These are phyloP conservation scores for Trifolium repens DNA, from an alignment of 306 rosid genomes.

Conservation along the genomic window DNA sequence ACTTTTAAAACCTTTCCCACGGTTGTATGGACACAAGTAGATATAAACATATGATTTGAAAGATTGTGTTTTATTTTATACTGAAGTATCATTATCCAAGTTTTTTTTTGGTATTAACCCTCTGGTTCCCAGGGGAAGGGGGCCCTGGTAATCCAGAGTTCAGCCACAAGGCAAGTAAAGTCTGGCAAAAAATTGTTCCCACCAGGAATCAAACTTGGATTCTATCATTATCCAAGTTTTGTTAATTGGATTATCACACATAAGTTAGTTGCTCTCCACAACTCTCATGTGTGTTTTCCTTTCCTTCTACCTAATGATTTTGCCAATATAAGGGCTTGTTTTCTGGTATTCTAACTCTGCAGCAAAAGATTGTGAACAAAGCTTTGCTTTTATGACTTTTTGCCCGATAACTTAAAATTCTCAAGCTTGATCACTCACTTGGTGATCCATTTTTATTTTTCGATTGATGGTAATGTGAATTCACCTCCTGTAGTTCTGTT, in stretches of 20 bases:
- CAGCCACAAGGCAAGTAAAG: too few species aligned
- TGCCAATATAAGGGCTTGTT: constrained; percentile 30
- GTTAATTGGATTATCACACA: neutral
- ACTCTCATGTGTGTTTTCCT: neutral
- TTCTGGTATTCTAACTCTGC: constrained; percentile 21
- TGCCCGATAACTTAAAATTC: neutral
- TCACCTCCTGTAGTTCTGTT: constrained; percentile 28
- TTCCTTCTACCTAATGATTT: constrained; percentile 31
- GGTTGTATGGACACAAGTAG: constrained; percentile 16
- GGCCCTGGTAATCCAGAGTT: too few species aligned
- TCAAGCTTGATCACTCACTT: constrained; percentile 20
- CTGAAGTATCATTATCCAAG: constrained; percentile 11
- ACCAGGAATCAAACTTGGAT: too few species aligned
- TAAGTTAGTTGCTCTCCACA: constrained; percentile 2
- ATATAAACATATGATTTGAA: constrained; percentile 24
- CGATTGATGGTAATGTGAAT: constrained; percentile 16
- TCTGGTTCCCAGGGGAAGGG: too few species aligned
- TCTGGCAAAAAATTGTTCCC: too few species aligned
- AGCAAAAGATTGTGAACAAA: constrained; percentile 32
- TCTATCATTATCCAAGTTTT: neutral
- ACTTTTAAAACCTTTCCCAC: constrained; percentile 20
- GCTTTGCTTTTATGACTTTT: constrained; percentile 25
- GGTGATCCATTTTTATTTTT: constrained; percentile 3
- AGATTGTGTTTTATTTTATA: constrained; percentile 24
- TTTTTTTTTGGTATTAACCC: too few species aligned